Conservation (phyloP, 2,329 filamentous ascomycete genomes). For the Talaromyces albobiverticillius region DNA sequence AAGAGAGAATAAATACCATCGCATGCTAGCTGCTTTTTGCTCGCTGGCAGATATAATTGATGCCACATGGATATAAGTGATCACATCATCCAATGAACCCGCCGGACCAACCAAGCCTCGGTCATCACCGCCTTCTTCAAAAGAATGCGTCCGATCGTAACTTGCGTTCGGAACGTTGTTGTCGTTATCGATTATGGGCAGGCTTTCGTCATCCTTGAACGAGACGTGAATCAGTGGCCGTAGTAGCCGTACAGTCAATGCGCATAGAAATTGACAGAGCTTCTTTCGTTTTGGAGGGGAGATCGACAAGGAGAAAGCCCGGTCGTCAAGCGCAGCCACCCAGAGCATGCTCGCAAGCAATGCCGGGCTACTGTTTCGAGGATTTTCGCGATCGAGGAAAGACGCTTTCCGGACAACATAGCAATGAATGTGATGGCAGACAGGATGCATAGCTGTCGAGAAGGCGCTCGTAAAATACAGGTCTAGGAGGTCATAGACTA, state of each 20-base stretch:
- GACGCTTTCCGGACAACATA: constrained; percentile 86
- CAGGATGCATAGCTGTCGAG: constrained; percentile 81
- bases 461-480: constrained; percentile 89
- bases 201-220: constrained; percentile 45
- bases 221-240: constrained; percentile 81
- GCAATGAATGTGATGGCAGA: constrained; percentile 84
- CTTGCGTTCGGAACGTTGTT: constrained; percentile 65
- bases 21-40: constrained; percentile 87
- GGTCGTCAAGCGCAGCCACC: constrained; percentile 91
- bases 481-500: constrained; percentile 86
- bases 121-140: constrained; percentile 57
- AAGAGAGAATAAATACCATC: constrained; percentile 56
- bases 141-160: constrained; percentile 59
- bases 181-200: constrained; percentile 37
- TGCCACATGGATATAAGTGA: constrained; percentile 88
- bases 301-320: constrained; percentile 80
- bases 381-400: constrained; percentile 76
- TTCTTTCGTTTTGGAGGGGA: constrained; percentile 77
- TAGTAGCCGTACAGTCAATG: constrained; percentile 78
- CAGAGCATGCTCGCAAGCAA: constrained; percentile 93
- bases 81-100: constrained; percentile 80
- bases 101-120: constrained; percentile 50
- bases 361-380: constrained; percentile 78
- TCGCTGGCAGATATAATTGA: constrained; percentile 91
- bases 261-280: constrained; percentile 83